Conservation (phyloP, 495 filamentous ascomycete species). For the Penicillium canariense region DNA sequence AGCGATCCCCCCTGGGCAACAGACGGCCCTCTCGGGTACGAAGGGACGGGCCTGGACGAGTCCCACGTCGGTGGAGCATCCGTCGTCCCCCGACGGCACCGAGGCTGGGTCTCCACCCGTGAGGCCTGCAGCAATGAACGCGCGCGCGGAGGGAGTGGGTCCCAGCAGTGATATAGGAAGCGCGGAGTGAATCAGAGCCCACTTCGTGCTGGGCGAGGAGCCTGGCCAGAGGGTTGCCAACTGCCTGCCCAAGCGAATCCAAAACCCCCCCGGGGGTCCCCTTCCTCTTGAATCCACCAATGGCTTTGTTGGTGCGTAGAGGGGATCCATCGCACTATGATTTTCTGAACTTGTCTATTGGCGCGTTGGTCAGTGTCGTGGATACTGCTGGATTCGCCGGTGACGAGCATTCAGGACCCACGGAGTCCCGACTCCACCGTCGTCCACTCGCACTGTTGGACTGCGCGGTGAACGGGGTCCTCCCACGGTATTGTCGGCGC, state of each 20-base stretch:
- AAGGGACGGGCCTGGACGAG: slow-evolving; percentile 25
- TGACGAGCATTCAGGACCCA: neutral
- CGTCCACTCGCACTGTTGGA: neutral
- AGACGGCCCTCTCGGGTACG: slow-evolving; percentile 11
- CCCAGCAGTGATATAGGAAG: neutral
- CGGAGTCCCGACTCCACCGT: slow-evolving; percentile 9
- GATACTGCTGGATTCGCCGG: neutral
- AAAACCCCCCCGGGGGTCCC: no score
- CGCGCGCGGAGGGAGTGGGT: neutral
- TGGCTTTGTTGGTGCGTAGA: slow-evolving; percentile 18
- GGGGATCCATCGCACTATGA: slow-evolving; percentile 21
- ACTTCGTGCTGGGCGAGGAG: no score
- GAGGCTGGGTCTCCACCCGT: neutral
- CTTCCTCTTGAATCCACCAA: slow-evolving; percentile 4
- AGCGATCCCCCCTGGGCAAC: slow-evolving; percentile 11
- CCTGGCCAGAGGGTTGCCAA: neutral
- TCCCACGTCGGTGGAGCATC: slow-evolving; percentile 28
- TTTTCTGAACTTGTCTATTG: slow-evolving; percentile 8
- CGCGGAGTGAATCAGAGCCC: slow-evolving; percentile 9
- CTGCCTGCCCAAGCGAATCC: neutral
- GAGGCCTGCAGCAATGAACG: slow-evolving; percentile 9
- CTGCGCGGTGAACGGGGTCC: neutral
- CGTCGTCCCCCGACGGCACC: slow-evolving; percentile 24
- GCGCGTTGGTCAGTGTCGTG: neutral
- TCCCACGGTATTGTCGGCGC: slow-evolving; percentile 8